phyloP scores from a whole-genome alignment of 371 early-diverging fungal species.

The Parasitella parasitica region DNA sequence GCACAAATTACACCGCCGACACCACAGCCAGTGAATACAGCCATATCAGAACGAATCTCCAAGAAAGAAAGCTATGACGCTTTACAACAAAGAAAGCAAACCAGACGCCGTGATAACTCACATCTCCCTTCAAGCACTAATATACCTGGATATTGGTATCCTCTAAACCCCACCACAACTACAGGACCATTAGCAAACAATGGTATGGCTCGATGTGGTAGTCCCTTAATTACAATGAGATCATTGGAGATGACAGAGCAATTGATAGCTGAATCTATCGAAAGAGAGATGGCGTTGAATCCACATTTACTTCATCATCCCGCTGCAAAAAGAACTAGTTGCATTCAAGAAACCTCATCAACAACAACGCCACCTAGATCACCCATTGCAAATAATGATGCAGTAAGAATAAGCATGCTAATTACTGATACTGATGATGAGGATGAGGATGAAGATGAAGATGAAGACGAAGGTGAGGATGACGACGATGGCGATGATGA shows the following conservation, averaged over 20 bases:
- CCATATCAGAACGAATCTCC: constrained; percentile 11
- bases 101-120: constrained; percentile 1
- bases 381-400: neutral
- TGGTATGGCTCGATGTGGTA: neutral
- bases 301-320: constrained; percentile 1
- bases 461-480: neutral
- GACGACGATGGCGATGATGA: neutral
- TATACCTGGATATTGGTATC: constrained; percentile 25
- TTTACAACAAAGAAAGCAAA: constrained; percentile 6
- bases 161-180: neutral
- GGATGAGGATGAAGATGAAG: neutral
- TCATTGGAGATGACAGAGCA: constrained; percentile 18
- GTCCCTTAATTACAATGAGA: neutral
- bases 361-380: neutral
- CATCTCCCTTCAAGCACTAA: neutral
- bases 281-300: constrained; percentile 13
- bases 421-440: neutral
- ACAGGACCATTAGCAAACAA: neutral
- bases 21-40: neutral
- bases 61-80: constrained; percentile 17
- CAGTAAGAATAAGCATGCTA: neutral
- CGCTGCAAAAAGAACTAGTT: neutral
- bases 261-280: constrained; percentile 11
- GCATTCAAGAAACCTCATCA: neutral
- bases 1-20: neutral